Evolutionary conservation across 1,284 basidiomycete genomes (phyloP), one percentile per base, ranked within the genome.

Genomic region (Boletus sp.): DNA sequence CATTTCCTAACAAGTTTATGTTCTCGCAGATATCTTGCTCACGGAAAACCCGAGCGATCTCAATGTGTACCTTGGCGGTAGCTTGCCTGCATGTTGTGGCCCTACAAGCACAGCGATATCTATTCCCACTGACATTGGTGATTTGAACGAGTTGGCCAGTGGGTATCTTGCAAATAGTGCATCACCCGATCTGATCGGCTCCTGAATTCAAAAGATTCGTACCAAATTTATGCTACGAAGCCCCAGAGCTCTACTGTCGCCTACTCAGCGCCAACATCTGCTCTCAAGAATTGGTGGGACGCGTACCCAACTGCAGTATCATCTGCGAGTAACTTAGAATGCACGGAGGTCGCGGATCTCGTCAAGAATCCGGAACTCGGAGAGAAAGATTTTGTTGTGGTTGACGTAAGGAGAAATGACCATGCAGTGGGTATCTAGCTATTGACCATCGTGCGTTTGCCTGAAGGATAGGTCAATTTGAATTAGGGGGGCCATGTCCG

Each of bases 151-250:
- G 19, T 73, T 65, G 62, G 69, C 70, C 29, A 66, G 75, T 73
- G 48, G 39, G 71, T 51, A 35, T 34, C 6, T 13, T 10, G 9
- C 7, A 10, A 13, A 14, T 2, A 8, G 17, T 7, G 14, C n/a
- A 34, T 26, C 14, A 1, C 6, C 9, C 3, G 19, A 40, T 27
- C 20, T 50, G n/a, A 50, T 33, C 8, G 1, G 32, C 9, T 19
- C 34, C 23, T 16, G 29, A 8, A 27, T 32, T 20, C 14, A n/a
- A 47, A 37, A 71, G 69, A 56, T 10, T 72, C 74, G 2, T 76
- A 69, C 56, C 70, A 73, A 45, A 72, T 78, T 20, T 73, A 70
- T 36, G 73, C 73, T 5, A 38, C 55, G n/a, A 79, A 77, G 53
- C 51, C 61, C 12, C 23, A 48, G 1, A 20, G 27, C n/a, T 23